A percentile compares a stretch with the other conserved stretches of the same genome.
Conservation (phyloP, 495 filamentous ascomycete species). For the Cetradonia linearis region DNA sequence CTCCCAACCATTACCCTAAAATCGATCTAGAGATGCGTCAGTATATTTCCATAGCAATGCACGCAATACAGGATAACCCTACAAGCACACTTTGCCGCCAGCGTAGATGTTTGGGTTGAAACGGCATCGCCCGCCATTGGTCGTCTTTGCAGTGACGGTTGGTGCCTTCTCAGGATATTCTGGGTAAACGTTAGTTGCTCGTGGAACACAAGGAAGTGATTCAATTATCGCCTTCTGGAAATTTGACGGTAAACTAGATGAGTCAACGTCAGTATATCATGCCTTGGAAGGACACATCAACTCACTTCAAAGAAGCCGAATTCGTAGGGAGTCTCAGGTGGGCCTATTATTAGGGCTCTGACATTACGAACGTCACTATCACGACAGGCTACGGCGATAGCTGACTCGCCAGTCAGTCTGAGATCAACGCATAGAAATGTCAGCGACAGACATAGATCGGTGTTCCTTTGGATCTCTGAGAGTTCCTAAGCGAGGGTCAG, state of each 20-base stretch:
- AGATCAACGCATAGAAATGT: background rate
- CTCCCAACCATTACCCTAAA: slow-evolving; percentile 52
- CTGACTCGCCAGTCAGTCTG: slow-evolving; percentile 34
- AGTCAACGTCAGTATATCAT: slow-evolving; percentile 6
- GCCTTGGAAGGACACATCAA: background rate
- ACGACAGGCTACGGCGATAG: slow-evolving; percentile 72
- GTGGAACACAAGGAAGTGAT: slow-evolving; percentile 14
- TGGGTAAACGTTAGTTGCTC: slow-evolving; percentile 28
- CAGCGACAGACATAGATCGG: slow-evolving; percentile 62
- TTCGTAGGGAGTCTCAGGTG: slow-evolving; percentile 91
- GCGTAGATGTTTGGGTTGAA: slow-evolving; percentile 98
- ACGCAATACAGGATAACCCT: slow-evolving; percentile 24
- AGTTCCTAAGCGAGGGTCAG: slow-evolving; percentile 52
- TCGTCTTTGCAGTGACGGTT: slow-evolving; percentile 63
- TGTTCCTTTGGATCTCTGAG: slow-evolving; percentile 61
- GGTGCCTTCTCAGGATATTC: slow-evolving; percentile 86
- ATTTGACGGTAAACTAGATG: slow-evolving; percentile 31
- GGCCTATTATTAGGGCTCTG: slow-evolving; percentile 79
- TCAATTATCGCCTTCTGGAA: slow-evolving; percentile 28
- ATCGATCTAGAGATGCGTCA: slow-evolving; percentile 55
- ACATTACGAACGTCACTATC: slow-evolving; percentile 85
- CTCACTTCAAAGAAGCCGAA: slow-evolving; percentile 90
- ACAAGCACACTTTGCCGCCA: slow-evolving; percentile 86
- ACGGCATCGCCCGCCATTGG: slow-evolving; percentile 73
- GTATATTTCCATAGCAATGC: background rate